Evolutionary conservation across 352 stramenopile species (phyloP), one percentile per base, ranked within the genome.

Genomic region (Pilasporangium apinafurcum): DNA sequence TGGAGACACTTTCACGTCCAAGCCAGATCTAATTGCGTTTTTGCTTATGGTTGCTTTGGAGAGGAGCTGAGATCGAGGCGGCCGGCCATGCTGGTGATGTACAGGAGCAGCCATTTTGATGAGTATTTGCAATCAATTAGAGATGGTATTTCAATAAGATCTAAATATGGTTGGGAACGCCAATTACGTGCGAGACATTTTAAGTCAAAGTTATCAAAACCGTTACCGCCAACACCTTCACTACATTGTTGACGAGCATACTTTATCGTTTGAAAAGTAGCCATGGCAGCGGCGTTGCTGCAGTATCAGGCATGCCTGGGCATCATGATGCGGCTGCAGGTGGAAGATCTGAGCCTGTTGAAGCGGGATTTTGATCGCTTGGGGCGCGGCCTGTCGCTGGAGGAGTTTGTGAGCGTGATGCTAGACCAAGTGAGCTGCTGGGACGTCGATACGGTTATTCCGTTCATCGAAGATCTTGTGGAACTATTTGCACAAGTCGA

Each of bases 401-500:
- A 37, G 2, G 69, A 81, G 45, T 91, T 91, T 38, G 76, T 91
- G 25, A 69, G 62, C 33, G 56, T 86, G 13, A 85, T 91, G 64
- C 51, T 91, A 27, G 68, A 87, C 21, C 72, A 69, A 14, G 73
- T 91, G 25, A 59, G 51, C 25, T 38, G 46, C 2, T 87, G 75
- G 75, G 65, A 82, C 25, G 51, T 50, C 0, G 57, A 60, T 14
- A 87, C 48, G 29, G 75, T 74, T 28, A 56, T 87, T 13, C 41
- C 48, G 12, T 83, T 91, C 30, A 76, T 91, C 27, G 48, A 86
- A 28, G 76, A 91, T 39, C 60, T 91, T n/a, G 43, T 86, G 6
- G 79, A 91, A 51, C 59, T 91, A 1, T 91, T 88, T 26, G 66
- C 65, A 5, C 73, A 88, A 35, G 73, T 91, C 21, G 79, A 86